Conservation (phyloP, 1,139 yeast genomes). For the Pichia sp. region DNA sequence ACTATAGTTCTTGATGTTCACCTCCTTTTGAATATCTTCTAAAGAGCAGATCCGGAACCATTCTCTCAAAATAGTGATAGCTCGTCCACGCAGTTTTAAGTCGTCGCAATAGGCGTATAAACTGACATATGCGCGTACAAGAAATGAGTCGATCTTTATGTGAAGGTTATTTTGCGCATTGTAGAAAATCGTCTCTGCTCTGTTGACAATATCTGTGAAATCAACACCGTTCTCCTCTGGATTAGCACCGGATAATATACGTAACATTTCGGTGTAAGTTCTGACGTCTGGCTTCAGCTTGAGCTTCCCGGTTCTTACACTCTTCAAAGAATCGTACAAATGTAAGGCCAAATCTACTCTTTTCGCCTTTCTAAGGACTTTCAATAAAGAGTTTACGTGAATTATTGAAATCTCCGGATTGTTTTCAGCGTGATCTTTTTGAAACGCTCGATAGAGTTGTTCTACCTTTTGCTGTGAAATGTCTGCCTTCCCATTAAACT, state of each 20-base stretch:
- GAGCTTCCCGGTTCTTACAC: conserved; percentile 15
- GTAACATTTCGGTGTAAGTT: conserved; percentile 35
- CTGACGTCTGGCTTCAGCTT: conserved; percentile 29
- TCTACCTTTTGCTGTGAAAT: conserved; percentile 29
- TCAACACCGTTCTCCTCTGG: conserved; percentile 4
- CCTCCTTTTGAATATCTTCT: conserved; percentile 19
- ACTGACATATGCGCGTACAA: conserved; percentile 25
- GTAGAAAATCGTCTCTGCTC: conserved; percentile 23
- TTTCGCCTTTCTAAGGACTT: conserved; percentile 32
- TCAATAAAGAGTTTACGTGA: conserved; percentile 35
- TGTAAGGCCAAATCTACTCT: conserved; percentile 31
- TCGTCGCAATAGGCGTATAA: conserved; percentile 28
- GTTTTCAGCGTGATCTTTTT: conserved; percentile 20
- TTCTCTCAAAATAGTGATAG: conserved; percentile 26
- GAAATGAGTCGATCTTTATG: conserved; percentile 21
- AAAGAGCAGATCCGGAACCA: conserved; percentile 30
- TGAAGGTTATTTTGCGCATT: conserved; percentile 21
- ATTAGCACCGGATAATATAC: conserved; percentile 27
- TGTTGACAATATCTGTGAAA: conserved; percentile 17
- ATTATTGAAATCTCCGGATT: conserved; percentile 20
- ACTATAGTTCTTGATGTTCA: conserved; percentile 10
- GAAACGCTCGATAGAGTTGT: conserved; percentile 26
- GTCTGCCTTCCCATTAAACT: conserved; percentile 13
- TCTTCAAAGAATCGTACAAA: conserved; percentile 26
- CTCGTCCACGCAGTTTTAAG: conserved; percentile 25